Percentiles rank a stretch among this genome's conserved stretches.
These are phyloP conservation scores for Phytophthora aleatoria DNA, from an alignment of 352 stramenopile species.

Conservation along the genomic window DNA sequence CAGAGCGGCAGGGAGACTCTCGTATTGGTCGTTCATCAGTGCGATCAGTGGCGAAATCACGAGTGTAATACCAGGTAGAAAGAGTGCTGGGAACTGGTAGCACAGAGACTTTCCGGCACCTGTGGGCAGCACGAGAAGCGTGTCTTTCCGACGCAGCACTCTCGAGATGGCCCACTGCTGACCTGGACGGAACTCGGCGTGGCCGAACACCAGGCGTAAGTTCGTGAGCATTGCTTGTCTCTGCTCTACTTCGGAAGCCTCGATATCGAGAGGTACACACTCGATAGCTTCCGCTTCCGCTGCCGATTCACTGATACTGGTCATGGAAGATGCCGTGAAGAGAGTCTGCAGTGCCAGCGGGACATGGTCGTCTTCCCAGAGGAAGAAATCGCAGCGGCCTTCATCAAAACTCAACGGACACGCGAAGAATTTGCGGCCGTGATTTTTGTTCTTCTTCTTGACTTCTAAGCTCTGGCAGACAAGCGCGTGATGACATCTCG, in stretches of 20 bases:
- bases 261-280: constrained; percentile 61
- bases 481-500: constrained; percentile 73
- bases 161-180: constrained; percentile 87
- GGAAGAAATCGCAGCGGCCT: constrained; percentile 84
- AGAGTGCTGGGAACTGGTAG: constrained; percentile 94
- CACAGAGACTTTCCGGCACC: constrained; percentile 98
- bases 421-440: constrained; percentile 71
- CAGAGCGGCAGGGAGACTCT: constrained; percentile 73
- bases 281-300: constrained; percentile 35
- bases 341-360: constrained; percentile 66
- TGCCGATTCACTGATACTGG: constrained; percentile 14
- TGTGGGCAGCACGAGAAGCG: constrained; percentile 95
- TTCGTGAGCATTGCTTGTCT: constrained; percentile 65
- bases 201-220: constrained; percentile 85
- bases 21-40: constrained; percentile 94
- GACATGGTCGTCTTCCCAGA: constrained; percentile 83
- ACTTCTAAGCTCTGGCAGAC: constrained; percentile 63
- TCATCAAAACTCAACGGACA: constrained; percentile 76
- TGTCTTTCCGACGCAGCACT: constrained; percentile 64
- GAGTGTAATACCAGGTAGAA: constrained; percentile 88
- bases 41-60: constrained; percentile 94
- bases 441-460: constrained; percentile 89
- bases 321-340: constrained; percentile 32
- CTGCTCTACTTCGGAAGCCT: constrained; percentile 47
- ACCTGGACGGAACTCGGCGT: constrained; percentile 75